Evolutionary conservation across 169 alveolate species (phyloP).

Genomic region (Theileria orientalis): DNA sequence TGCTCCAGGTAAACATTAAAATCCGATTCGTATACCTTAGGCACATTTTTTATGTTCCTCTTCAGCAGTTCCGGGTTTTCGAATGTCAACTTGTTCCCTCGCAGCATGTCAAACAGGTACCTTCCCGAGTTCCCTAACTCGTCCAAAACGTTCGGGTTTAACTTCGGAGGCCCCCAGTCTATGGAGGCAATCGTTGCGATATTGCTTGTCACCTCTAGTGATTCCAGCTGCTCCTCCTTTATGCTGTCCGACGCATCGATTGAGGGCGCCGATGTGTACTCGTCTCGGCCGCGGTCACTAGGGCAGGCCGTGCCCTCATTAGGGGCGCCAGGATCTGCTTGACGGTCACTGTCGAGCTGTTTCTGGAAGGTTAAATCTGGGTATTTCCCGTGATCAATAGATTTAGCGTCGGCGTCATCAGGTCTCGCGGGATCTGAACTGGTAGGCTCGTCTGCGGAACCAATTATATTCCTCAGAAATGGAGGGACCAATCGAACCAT

Average conservation of each 20-base stretch:
- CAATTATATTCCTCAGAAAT: constrained; percentile 40
- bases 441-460: too few relatives aligned
- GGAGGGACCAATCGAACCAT: constrained; percentile 54
- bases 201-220: constrained; percentile 46
- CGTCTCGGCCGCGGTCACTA: not conserved
- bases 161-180: constrained; percentile 61
- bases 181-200: constrained; percentile 57
- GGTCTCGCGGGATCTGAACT: too few relatives aligned
- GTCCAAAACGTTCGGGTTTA: constrained; percentile 1
- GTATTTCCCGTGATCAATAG: not conserved
- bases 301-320: too few relatives aligned
- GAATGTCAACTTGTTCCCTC: constrained; percentile 9
- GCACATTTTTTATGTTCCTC: constrained; percentile 18
- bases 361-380: not conserved
- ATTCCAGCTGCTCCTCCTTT: constrained; percentile 1
- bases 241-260: not conserved
- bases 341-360: too few relatives aligned
- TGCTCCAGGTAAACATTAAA: constrained; percentile 44
- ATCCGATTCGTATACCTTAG: constrained; percentile 59
- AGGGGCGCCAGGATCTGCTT: too few relatives aligned
- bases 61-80: not conserved
- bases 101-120: not conserved
- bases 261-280: not conserved
- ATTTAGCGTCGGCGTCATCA: not conserved
- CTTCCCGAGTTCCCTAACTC: constrained; percentile 32